A percentile compares a stretch with the other conserved stretches of the same genome.
phyloP scores from a whole-genome alignment of 208 protist genomes.

The Trypanosoma boissoni region DNA sequence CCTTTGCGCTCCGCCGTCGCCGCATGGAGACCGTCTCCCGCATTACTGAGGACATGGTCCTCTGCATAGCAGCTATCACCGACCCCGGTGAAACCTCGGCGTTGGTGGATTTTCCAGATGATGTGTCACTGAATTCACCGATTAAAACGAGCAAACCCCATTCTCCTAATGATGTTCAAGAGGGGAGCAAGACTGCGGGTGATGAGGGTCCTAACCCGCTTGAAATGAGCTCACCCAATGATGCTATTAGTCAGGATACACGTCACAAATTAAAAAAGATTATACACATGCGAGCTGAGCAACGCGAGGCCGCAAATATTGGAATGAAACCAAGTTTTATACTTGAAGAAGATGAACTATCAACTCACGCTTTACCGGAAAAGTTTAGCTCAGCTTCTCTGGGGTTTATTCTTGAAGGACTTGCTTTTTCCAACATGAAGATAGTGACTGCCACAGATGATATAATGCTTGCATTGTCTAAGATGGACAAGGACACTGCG shows the following conservation, averaged over 20 bases:
- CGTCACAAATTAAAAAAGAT: conserved; percentile 17
- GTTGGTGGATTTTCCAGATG: not conserved
- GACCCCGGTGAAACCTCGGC: not conserved
- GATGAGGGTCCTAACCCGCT: not conserved
- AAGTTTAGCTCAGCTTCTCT: conserved; percentile 61
- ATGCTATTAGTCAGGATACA: conserved; percentile 8
- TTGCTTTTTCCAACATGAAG: conserved; percentile 39
- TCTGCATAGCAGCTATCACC: not conserved
- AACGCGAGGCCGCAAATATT: conserved; percentile 33
- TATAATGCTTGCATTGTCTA: conserved; percentile 58
- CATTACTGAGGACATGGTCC: conserved; percentile 16
- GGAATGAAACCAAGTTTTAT: conserved; percentile 16
- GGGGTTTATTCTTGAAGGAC: conserved; percentile 49
- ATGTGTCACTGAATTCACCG: not conserved
- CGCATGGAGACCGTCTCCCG: conserved; percentile 18
- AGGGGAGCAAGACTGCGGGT: not conserved
- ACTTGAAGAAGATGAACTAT: not conserved
- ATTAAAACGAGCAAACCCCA: conserved; percentile 1
- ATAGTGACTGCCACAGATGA: conserved; percentile 54
- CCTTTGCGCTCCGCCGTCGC: conserved; percentile 10
- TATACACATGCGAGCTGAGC: conserved; percentile 24
- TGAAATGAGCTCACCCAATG: conserved; percentile 1
- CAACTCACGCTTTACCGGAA: conserved; percentile 35
- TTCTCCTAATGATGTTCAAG: not conserved
- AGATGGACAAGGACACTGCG: conserved; percentile 35